phyloP scores from a whole-genome alignment of 2,329 filamentous ascomycete genomes.

The Monilinia laxa region DNA sequence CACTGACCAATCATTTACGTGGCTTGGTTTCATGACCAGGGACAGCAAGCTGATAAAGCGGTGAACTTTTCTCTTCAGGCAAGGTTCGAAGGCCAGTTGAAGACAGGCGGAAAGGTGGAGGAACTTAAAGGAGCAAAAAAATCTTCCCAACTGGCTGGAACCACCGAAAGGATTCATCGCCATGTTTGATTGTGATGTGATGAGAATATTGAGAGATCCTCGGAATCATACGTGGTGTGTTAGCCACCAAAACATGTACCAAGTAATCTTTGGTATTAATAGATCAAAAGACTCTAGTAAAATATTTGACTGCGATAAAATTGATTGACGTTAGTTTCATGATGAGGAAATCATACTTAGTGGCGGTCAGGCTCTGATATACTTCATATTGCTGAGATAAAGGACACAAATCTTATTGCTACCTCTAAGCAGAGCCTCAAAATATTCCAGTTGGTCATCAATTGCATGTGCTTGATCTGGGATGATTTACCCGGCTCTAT shows the following conservation, averaged over 20 bases:
- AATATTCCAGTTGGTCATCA: neutral
- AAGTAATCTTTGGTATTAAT: neutral
- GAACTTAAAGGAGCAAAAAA: neutral
- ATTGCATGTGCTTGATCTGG: neutral
- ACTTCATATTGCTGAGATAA: neutral
- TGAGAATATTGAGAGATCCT: neutral
- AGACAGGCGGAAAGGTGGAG: neutral
- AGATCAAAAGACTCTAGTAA: neutral
- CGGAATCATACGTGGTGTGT: neutral
- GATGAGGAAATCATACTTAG: neutral
- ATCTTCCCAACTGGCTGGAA: neutral
- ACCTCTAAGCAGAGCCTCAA: constrained; percentile 10
- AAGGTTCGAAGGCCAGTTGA: neutral
- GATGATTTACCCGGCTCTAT: neutral
- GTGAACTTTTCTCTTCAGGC: neutral
- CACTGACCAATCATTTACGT: neutral
- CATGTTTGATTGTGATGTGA: neutral
- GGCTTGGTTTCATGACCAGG: neutral
- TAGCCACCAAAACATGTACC: neutral
- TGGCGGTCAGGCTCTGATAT: neutral
- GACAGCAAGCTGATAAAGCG: neutral
- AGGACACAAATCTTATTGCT: neutral
- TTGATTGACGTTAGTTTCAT: neutral
- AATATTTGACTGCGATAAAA: neutral
- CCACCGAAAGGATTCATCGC: constrained; percentile 4